These are phyloP conservation scores for Populus deltoides DNA, from an alignment of 345 rosid species.

Conservation along the genomic window DNA sequence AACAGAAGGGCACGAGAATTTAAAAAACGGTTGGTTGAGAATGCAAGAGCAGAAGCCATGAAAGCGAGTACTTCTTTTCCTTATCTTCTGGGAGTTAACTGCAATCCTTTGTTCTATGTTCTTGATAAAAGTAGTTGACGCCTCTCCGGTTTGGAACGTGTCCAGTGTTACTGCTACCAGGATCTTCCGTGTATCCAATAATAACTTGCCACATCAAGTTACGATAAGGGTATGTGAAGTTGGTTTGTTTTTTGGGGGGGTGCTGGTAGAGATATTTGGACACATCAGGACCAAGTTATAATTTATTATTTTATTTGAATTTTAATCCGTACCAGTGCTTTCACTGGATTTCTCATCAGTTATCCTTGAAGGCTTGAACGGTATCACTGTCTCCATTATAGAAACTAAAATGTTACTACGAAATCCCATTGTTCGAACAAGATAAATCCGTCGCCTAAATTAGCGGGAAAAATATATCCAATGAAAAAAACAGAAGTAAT, in stretches of 20 bases:
- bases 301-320: too few relatives aligned
- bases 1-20: slow-evolving; percentile 12
- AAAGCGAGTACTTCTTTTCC: not conserved
- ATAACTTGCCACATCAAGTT: not conserved
- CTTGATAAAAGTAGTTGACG: not conserved
- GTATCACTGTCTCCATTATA: too few relatives aligned
- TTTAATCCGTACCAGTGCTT: too few relatives aligned
- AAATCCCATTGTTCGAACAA: not conserved
- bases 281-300: not conserved
- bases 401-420: not conserved
- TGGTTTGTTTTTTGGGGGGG: not conserved
- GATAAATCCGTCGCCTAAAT: not conserved
- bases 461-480: not conserved
- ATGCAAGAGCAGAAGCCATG: slow-evolving; percentile 35
- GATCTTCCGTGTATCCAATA: not conserved
- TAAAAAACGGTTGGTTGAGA: slow-evolving; percentile 3
- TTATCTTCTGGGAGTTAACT: not conserved
- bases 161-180: not conserved
- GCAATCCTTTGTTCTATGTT: not conserved
- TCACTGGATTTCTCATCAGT: too few relatives aligned
- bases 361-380: too few relatives aligned
- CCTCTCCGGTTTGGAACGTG: too few relatives aligned
- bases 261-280: not conserved
- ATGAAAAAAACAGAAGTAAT: too few relatives aligned
- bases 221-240: not conserved